Evolutionary conservation across 306 rosid genomes (phyloP), one percentile per base, ranked within the genome.

Genomic region (Hippophae rhamnoides): DNA sequence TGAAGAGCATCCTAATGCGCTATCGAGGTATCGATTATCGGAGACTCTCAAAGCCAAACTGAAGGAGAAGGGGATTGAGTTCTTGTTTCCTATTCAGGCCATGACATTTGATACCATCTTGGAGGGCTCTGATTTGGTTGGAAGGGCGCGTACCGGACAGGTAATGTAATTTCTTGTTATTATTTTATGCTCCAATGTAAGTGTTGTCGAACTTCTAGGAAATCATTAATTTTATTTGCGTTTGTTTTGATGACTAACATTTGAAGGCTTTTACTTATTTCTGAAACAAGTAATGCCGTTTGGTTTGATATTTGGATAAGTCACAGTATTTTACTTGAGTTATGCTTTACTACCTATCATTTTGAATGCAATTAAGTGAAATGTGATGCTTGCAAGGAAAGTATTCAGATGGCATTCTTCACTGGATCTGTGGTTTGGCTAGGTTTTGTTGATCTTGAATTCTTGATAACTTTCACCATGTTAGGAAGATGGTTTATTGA

Each of bases 121-220:
- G 10, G 89, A 90, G 40, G 98, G 98, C 2, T 57, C 78, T 48
- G 98, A 90, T 76, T 63, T 90, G 84, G 96, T 90, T 13, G 98
- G 98, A 45, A 85, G 98, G 44, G 98, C 98, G 40, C 87, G 96
- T 31, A 90, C 98, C 0, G 98, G 98, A 14, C 98, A 90, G 98
- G 98, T 90, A 52, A 23, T 2, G 38, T 27, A 4, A 12, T 25
- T 1, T 6, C 12, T 10, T 7, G 0, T 18, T 18, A 18, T 18
- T 18, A 13, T 46, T 46, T 46, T 46, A 10, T 46, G 50, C 3
- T 46, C 13, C 10, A 46, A 13, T 9, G 13, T 18, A 13, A 10
- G 10, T 13, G 50, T 9, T 9, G 13, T 9, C 3, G 50, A 10
- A 46, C 13, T 31, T 10, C 13, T 46, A 9, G 10, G 10, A 46